Evolutionary conservation across 352 stramenopile genomes (phyloP).

Genomic region (Phytophthora crassamura): DNA sequence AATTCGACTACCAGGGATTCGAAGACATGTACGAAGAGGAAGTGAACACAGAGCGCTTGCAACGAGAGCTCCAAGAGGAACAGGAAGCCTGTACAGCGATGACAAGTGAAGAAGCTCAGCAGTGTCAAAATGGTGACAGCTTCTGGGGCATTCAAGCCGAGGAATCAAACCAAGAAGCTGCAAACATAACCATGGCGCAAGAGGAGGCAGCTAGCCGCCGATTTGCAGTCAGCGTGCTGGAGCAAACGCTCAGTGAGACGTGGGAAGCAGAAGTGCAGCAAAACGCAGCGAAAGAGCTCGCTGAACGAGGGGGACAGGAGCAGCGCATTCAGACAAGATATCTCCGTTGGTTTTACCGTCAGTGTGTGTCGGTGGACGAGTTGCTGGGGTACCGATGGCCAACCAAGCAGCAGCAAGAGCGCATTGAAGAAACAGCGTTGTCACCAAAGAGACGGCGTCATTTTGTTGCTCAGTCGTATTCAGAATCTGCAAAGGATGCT

Average conservation of each 20-base stretch:
- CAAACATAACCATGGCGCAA: slow-evolving; percentile 42
- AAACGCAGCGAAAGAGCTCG: slow-evolving; percentile 15
- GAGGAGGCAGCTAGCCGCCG: slow-evolving; percentile 48
- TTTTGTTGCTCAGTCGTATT: background rate
- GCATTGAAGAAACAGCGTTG: slow-evolving; percentile 6
- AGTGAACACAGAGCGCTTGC: slow-evolving; percentile 24
- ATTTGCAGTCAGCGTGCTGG: slow-evolving; percentile 35
- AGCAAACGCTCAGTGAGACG: slow-evolving; percentile 33
- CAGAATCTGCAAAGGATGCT: slow-evolving; percentile 4
- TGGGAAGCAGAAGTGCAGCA: slow-evolving; percentile 48
- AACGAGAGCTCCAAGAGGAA: slow-evolving; percentile 39
- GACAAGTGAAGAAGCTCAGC: slow-evolving; percentile 43
- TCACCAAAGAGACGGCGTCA: slow-evolving; percentile 15
- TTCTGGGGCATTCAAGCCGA: slow-evolving; percentile 76
- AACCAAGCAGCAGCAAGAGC: slow-evolving; percentile 36
- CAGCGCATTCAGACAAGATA: slow-evolving; percentile 55
- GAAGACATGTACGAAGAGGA: slow-evolving; percentile 20
- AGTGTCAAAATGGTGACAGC: slow-evolving; percentile 51
- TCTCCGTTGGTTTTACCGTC: slow-evolving; percentile 68
- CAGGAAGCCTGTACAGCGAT: slow-evolving; percentile 41
- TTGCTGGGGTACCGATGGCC: slow-evolving; percentile 66
- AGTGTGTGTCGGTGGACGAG: slow-evolving; percentile 62
- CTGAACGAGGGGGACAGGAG: slow-evolving; percentile 36
- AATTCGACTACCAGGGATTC: slow-evolving; percentile 14
- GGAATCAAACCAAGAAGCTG: slow-evolving; percentile 41